Evolutionary conservation across 164 flowering plant genomes (phyloP).

Genomic region (Akebia trifoliata): DNA sequence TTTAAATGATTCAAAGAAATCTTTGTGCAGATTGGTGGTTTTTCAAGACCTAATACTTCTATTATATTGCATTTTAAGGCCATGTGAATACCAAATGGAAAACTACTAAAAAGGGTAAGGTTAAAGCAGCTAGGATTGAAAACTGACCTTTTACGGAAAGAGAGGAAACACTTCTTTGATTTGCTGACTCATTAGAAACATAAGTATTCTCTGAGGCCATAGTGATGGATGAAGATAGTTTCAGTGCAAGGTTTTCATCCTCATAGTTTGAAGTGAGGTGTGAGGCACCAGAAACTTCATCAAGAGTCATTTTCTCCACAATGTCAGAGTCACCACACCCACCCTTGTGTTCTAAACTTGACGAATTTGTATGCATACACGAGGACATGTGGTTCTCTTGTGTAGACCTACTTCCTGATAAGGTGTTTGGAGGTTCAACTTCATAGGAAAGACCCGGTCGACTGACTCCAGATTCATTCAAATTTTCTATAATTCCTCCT

Average conservation of each 20-base stretch:
- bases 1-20: background rate
- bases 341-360: constrained; percentile 22
- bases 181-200: constrained; percentile 37
- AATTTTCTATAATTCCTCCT: constrained; percentile 20
- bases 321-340: constrained; percentile 20
- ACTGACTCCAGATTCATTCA: constrained; percentile 17
- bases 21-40: background rate
- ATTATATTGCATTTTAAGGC: background rate
- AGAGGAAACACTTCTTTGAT: constrained; percentile 35
- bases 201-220: constrained; percentile 35
- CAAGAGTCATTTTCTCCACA: constrained; percentile 17
- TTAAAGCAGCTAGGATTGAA: background rate
- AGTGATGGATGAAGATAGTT: constrained; percentile 38
- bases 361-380: constrained; percentile 8
- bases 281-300: constrained; percentile 18
- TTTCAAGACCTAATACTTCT: background rate
- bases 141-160: constrained; percentile 76
- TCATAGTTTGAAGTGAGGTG: constrained; percentile 18
- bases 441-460: constrained; percentile 12
- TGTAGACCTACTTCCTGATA: constrained; percentile 16
- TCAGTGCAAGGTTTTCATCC: constrained; percentile 32
- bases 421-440: constrained; percentile 11
- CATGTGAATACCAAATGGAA: background rate
- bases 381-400: constrained; percentile 12
- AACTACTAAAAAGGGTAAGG: background rate